Evolutionary conservation across 2,329 filamentous ascomycete genomes (phyloP).

Genomic region (Xylaria sp.): DNA sequence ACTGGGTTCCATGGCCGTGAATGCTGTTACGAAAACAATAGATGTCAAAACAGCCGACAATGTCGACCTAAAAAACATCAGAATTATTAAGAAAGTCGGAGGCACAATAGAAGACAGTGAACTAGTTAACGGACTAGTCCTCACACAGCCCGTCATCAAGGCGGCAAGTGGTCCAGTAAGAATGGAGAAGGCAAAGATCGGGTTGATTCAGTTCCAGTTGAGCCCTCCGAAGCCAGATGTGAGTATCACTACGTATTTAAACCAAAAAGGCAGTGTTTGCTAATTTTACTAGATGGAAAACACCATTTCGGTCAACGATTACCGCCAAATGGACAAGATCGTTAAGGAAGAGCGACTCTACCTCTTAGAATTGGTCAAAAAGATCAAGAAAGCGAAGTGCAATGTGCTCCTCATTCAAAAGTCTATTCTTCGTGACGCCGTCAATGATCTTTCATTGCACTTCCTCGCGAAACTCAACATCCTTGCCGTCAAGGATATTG

Average conservation of each 20-base stretch:
- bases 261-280: not conserved
- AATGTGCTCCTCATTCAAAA: slow-evolving; percentile 99
- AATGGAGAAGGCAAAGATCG: slow-evolving; percentile 98
- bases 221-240: slow-evolving; percentile 97
- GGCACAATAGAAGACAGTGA: slow-evolving; percentile 99
- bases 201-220: slow-evolving; percentile 97
- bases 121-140: slow-evolving; percentile 91
- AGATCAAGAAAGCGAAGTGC: slow-evolving; percentile 99
- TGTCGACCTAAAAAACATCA: slow-evolving; percentile 94
- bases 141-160: slow-evolving; percentile 94
- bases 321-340: slow-evolving; percentile 99
- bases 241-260: slow-evolving; percentile 51
- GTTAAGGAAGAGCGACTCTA: slow-evolving; percentile 99
- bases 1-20: slow-evolving; percentile 97
- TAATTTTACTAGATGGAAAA: slow-evolving; percentile 84
- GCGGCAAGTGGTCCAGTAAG: slow-evolving; percentile 88
- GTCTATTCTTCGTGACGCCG: slow-evolving; percentile 95
- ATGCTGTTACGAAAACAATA: slow-evolving; percentile 94
- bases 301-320: slow-evolving; percentile 98
- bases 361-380: slow-evolving; percentile 98
- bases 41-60: slow-evolving; percentile 96
- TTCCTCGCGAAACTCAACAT: slow-evolving; percentile 98
- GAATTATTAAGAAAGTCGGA: slow-evolving; percentile 96
- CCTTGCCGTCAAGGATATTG: slow-evolving; percentile 94
- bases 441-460: slow-evolving; percentile 97